Base-by-base conservation (phyloP, 345 rosid genomes). In the Eucalyptus pumila region DNA sequence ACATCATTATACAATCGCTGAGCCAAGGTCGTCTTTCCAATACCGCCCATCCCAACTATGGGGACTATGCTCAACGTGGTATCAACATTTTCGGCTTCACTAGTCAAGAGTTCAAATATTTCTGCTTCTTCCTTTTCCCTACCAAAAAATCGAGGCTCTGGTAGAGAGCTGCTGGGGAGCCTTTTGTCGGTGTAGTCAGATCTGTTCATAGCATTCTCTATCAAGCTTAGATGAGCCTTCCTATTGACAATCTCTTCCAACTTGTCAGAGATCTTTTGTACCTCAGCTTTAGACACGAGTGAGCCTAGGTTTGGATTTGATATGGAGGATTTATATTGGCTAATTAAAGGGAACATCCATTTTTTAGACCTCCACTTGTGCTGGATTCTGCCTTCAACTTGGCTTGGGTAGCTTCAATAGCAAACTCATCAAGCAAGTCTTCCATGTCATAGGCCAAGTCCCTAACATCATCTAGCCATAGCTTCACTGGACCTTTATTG, bases 61-160 rank as follows among this genome's bases (percentile, higher is more conserved):
- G 76, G 11, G 37, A n/a, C 37, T n/a, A 65, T n/a, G 37, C 76
- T 65, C 3, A 30, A 32, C 3, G 2, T 14, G 15, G 50, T 13
- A 13, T 49, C 2, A 16, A 2, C 50, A 49, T 49, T 49, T 49
- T 49, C 6, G 3, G 6, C 16, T 49, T 49, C 50, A 49, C 3
- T 0, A 2, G 50, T 49, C 50, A 49, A 5, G 6, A 13, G 50
- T 49, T 49, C 16, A 14, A 13, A 1, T 49, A 49, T 13, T 0
- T 49, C 2, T 2, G 6, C 16, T 49, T 5, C 50, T 49, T 49
- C 51, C 51, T 49, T 49, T 1, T 49, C 51, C 16, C 51, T 49
- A 3, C 51, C 51, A 5, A 49, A 49, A 49, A 49, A 5, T 5
- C 2, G 6, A 49, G 1, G 1, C 51, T 49, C 51, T 1, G 51